Percentiles rank a stretch among this genome's conserved stretches.
These are phyloP conservation scores for Gigaspora rosea DNA, from an alignment of 192 early-diverging fungal genomes.

Conservation along the genomic window DNA sequence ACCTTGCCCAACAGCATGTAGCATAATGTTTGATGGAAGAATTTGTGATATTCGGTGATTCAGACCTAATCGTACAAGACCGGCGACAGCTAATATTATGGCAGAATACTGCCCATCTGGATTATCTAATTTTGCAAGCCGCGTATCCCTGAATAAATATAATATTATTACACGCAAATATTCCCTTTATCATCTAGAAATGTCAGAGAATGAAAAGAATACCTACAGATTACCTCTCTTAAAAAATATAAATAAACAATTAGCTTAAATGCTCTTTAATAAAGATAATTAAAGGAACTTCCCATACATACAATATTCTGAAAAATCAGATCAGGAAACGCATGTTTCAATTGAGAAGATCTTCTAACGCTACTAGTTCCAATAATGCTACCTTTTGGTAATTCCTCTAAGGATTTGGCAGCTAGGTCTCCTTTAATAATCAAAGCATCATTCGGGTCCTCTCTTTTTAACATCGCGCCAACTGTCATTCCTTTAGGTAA, in stretches of 20 bases:
- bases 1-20: conserved; percentile 94
- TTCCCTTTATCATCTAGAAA: too few relatives aligned
- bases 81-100: conserved; percentile 85
- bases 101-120: conserved; percentile 68
- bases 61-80: conserved; percentile 72
- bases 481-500: conserved; percentile 81
- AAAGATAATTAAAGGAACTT: conserved; percentile 13
- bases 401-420: conserved; percentile 54
- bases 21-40: conserved; percentile 58
- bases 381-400: conserved; percentile 75
- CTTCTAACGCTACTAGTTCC: conserved; percentile 90
- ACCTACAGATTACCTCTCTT: conserved; percentile 45
- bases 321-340: conserved; percentile 78
- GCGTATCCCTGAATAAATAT: conserved; percentile 67
- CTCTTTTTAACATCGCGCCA: conserved; percentile 82
- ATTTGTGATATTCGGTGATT: conserved; percentile 70
- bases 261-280: neutral
- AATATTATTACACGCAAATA: too few relatives aligned
- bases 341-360: conserved; percentile 78
- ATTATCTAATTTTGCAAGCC: conserved; percentile 85
- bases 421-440: conserved; percentile 56
- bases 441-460: conserved; percentile 88
- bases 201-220: neutral
- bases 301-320: conserved; percentile 67
- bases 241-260: conserved; percentile 23